phyloP scores from a whole-genome alignment of 2,329 filamentous ascomycete species.

The Alternaria viburni region DNA sequence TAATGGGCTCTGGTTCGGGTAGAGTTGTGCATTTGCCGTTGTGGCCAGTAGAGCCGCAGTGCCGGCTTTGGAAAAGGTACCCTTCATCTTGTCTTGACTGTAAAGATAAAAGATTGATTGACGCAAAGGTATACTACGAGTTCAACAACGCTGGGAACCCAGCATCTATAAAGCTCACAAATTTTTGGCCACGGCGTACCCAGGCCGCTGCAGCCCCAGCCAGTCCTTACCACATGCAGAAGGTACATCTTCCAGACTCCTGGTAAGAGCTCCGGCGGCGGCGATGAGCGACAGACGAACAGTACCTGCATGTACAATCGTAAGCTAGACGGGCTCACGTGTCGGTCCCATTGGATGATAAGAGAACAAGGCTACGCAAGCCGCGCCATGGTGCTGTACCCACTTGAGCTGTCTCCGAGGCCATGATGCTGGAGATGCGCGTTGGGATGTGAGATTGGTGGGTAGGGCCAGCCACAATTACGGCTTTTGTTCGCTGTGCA shows the following conservation, averaged over 20 bases:
- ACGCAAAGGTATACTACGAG: not conserved
- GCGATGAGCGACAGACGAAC: conserved; percentile 25
- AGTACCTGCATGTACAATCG: conserved; percentile 45
- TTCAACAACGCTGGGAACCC: not conserved
- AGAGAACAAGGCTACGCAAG: conserved; percentile 29
- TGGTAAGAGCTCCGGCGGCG: conserved; percentile 15
- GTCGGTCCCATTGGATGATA: conserved; percentile 38
- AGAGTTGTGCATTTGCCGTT: conserved; percentile 48
- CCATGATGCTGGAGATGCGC: conserved; percentile 5
- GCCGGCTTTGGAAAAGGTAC: conserved; percentile 17
- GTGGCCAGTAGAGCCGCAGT: conserved; percentile 28
- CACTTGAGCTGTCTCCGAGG: conserved; percentile 20
- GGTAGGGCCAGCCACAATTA: not conserved
- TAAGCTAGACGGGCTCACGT: conserved; percentile 35
- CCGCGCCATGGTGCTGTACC: conserved; percentile 21
- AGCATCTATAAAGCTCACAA: conserved; percentile 9
- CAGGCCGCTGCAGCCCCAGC: not conserved
- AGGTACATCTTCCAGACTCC: conserved; percentile 29
- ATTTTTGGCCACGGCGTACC: conserved; percentile 7
- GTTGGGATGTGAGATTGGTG: not conserved
- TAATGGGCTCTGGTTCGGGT: conserved; percentile 54
- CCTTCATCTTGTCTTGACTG: conserved; percentile 27
- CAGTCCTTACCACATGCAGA: conserved; percentile 40
- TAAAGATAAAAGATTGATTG: not conserved
- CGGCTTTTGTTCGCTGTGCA: not conserved